phyloP scores from a whole-genome alignment of 2,329 filamentous ascomycete genomes.

The Diaporthe ilicicola region DNA sequence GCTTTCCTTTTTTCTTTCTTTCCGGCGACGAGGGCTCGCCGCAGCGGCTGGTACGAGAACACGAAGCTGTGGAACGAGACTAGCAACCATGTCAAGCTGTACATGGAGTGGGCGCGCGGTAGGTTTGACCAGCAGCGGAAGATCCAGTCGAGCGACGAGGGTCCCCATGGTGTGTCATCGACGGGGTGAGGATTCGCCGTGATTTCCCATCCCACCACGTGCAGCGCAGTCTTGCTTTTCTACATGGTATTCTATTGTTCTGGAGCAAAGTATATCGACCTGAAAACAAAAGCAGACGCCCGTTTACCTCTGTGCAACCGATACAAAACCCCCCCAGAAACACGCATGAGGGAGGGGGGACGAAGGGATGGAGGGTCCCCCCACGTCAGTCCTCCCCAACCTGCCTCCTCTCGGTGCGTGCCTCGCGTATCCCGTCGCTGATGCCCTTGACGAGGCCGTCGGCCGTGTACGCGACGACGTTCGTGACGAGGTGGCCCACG shows the following conservation, averaged over 20 bases:
- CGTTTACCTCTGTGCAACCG: neutral
- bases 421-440: slow-evolving; percentile 49
- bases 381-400: neutral
- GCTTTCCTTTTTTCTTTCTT: neutral
- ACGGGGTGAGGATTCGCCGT: too few species aligned
- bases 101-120: neutral
- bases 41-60: neutral
- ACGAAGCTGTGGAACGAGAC: too few species aligned
- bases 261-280: neutral
- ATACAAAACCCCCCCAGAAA: neutral
- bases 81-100: neutral
- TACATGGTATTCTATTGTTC: neutral
- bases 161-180: too few species aligned
- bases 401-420: slow-evolving; percentile 60
- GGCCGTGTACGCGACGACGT: slow-evolving; percentile 67
- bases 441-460: slow-evolving; percentile 60
- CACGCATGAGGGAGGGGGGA: too few species aligned
- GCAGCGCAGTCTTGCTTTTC: neutral
- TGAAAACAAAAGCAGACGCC: neutral
- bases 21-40: neutral
- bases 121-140: neutral
- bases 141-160: neutral
- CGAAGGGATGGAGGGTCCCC: neutral
- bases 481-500: slow-evolving; percentile 66
- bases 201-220: too few species aligned